Evolutionary conservation across 2,329 filamentous ascomycete genomes (phyloP).

Genomic region (Blumeriella jaapii): DNA sequence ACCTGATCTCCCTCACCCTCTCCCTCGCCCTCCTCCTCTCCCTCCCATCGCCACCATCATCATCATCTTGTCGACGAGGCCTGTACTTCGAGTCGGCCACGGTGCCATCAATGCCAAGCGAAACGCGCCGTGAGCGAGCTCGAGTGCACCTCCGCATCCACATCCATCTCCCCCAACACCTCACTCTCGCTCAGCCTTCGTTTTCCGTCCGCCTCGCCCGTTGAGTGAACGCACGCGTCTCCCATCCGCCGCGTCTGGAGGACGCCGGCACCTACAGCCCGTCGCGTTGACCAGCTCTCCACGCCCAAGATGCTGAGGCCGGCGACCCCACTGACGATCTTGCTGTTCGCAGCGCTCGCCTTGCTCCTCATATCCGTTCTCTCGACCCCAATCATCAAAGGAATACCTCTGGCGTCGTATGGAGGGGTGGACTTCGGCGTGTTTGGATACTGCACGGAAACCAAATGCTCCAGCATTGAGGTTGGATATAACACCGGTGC

Average conservation of each 20-base stretch:
- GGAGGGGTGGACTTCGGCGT: constrained; percentile 76
- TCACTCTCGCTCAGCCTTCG: background rate
- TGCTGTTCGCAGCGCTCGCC: constrained; percentile 77
- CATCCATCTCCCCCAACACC: background rate
- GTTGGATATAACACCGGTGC: constrained; percentile 80
- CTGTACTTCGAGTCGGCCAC: background rate
- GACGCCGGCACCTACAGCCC: constrained; percentile 30
- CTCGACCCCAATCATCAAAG: constrained; percentile 81
- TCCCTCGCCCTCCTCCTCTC: background rate
- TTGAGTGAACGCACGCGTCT: constrained; percentile 7
- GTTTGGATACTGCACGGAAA: constrained; percentile 70
- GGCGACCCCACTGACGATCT: constrained; percentile 77
- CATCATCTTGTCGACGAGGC: too few species aligned
- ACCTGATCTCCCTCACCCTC: background rate
- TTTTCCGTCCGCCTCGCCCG: constrained; percentile 5
- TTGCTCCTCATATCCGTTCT: constrained; percentile 77
- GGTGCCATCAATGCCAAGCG: constrained; percentile 7
- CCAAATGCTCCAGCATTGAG: constrained; percentile 57
- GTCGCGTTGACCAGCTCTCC: constrained; percentile 14
- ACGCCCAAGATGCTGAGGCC: constrained; percentile 56
- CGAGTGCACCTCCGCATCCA: constrained; percentile 6
- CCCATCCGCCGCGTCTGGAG: constrained; percentile 33
- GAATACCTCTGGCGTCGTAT: constrained; percentile 72
- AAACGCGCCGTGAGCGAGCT: background rate
- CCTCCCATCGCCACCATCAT: too few species aligned